Percentiles rank a stretch among this genome's conserved stretches.
These are phyloP conservation scores for Zygosaccharomyces rouxii DNA, from an alignment of 805 yeast genomes.

Conservation along the genomic window DNA sequence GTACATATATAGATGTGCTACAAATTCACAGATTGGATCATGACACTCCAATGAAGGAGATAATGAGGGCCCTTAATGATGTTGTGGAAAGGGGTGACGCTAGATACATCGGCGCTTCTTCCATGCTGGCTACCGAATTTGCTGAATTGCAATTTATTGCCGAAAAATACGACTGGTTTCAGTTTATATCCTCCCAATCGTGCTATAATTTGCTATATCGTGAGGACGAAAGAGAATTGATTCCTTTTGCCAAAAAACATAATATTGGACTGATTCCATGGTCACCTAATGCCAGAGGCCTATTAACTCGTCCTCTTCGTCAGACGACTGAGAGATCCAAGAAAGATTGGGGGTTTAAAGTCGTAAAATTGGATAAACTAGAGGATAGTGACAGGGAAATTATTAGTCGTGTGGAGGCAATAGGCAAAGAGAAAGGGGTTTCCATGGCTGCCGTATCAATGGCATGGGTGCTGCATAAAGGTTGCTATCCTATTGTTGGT, in stretches of 20 bases:
- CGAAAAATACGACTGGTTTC: constrained; percentile 51
- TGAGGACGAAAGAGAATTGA: constrained; percentile 62
- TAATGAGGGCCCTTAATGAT: constrained; percentile 53
- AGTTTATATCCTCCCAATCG: constrained; percentile 57
- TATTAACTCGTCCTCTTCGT: constrained; percentile 46
- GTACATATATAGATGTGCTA: constrained; percentile 49
- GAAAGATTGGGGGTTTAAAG: constrained; percentile 9
- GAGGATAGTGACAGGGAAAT: constrained; percentile 32
- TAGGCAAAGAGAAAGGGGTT: constrained; percentile 44
- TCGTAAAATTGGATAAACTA: constrained; percentile 1
- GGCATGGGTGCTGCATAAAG: constrained; percentile 52
- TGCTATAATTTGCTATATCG: constrained; percentile 52
- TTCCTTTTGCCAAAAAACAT: constrained; percentile 47
- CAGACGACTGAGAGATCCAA: constrained; percentile 13
- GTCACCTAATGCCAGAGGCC: constrained; percentile 56
- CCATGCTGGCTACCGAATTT: constrained; percentile 55
- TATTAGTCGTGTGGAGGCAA: constrained; percentile 48
- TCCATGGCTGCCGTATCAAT: constrained; percentile 53
- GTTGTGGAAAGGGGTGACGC: constrained; percentile 44
- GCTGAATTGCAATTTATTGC: constrained; percentile 52
- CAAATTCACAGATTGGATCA: constrained; percentile 56
- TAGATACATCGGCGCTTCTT: constrained; percentile 60
- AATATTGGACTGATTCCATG: constrained; percentile 58
- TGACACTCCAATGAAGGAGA: constrained; percentile 46
- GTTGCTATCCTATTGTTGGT: constrained; percentile 55